A percentile compares a stretch with the other conserved stretches of the same genome.
Conservation (phyloP, 768 basidiomycete genomes). For the Tephrocybe sp. region DNA sequence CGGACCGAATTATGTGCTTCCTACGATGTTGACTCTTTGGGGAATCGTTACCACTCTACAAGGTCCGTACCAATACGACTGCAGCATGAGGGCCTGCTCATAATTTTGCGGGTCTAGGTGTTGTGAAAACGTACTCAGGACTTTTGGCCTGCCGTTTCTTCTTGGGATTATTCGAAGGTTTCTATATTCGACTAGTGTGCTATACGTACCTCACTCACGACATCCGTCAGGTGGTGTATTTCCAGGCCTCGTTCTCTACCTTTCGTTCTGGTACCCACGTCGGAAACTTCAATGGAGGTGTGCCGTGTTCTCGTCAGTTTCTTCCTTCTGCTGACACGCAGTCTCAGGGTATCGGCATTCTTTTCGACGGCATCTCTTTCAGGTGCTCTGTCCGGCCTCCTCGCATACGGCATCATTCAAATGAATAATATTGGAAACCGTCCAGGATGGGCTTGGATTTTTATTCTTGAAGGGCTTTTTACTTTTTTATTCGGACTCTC, state of each 20-base stretch:
- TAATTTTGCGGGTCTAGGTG: slow-evolving; percentile 33
- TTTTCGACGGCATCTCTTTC: slow-evolving; percentile 56
- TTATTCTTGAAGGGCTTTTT: slow-evolving; percentile 66
- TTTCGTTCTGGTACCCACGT: slow-evolving; percentile 57
- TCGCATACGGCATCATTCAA: slow-evolving; percentile 63
- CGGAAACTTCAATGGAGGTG: slow-evolving; percentile 46
- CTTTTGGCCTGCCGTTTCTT: slow-evolving; percentile 47
- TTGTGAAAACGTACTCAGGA: slow-evolving; percentile 44
- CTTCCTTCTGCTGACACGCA: slow-evolving; percentile 31
- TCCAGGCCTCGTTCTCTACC: slow-evolving; percentile 55
- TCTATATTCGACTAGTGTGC: background rate
- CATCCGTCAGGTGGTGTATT: slow-evolving; percentile 47
- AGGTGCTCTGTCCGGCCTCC: slow-evolving; percentile 67
- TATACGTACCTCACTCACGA: background rate
- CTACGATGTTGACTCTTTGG: slow-evolving; percentile 5
- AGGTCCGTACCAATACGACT: background rate
- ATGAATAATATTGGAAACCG: slow-evolving; percentile 56
- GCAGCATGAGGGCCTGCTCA: background rate
- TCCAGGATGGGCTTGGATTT: slow-evolving; percentile 70
- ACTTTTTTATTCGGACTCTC: slow-evolving; percentile 55
- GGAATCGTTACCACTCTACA: slow-evolving; percentile 8
- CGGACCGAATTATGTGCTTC: slow-evolving; percentile 16
- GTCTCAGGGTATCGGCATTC: slow-evolving; percentile 45
- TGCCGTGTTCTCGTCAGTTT: background rate
- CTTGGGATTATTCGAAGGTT: slow-evolving; percentile 51